Conservation (phyloP, 2,329 filamentous ascomycete species). For the Pseudogymnoascus sp. region DNA sequence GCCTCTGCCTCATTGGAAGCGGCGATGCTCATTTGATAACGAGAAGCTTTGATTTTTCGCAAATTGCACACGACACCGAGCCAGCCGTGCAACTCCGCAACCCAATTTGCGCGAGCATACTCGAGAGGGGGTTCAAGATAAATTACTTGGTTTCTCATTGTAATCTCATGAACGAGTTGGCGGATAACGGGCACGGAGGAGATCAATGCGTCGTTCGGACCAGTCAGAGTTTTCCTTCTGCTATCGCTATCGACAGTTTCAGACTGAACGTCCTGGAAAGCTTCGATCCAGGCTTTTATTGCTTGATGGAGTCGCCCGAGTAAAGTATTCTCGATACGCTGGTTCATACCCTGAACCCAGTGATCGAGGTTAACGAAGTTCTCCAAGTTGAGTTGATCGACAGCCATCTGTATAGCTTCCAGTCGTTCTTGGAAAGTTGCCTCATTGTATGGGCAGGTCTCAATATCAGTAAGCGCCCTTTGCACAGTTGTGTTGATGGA, state of each 20-base stretch:
- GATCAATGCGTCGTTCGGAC: conserved; percentile 32
- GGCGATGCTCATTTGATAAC: conserved; percentile 84
- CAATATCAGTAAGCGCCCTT: conserved; percentile 74
- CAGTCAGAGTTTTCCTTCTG: conserved; percentile 41
- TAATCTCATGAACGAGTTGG: conserved; percentile 79
- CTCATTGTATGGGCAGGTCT: conserved; percentile 74
- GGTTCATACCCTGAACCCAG: conserved; percentile 85
- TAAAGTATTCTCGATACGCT: conserved; percentile 73
- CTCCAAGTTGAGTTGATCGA: conserved; percentile 94
- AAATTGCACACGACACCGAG: conserved; percentile 87
- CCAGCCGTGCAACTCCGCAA: conserved; percentile 87
- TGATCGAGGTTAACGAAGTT: conserved; percentile 88
- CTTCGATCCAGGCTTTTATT: conserved; percentile 77
- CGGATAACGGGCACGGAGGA: conserved; percentile 55
- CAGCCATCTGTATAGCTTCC: conserved; percentile 79
- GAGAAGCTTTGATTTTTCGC: conserved; percentile 86
- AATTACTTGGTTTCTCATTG: conserved; percentile 96
- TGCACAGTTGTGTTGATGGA: conserved; percentile 75
- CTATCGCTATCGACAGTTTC: conserved; percentile 40
- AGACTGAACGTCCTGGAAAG: conserved; percentile 59
- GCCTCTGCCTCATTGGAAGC: conserved; percentile 57
- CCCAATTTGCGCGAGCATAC: conserved; percentile 88
- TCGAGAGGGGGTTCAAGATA: conserved; percentile 91
- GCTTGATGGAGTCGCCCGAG: conserved; percentile 77
- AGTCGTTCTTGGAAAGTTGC: conserved; percentile 73